phyloP scores from a whole-genome alignment of 495 filamentous ascomycete species.

The Aspergillus heteromorphus region DNA sequence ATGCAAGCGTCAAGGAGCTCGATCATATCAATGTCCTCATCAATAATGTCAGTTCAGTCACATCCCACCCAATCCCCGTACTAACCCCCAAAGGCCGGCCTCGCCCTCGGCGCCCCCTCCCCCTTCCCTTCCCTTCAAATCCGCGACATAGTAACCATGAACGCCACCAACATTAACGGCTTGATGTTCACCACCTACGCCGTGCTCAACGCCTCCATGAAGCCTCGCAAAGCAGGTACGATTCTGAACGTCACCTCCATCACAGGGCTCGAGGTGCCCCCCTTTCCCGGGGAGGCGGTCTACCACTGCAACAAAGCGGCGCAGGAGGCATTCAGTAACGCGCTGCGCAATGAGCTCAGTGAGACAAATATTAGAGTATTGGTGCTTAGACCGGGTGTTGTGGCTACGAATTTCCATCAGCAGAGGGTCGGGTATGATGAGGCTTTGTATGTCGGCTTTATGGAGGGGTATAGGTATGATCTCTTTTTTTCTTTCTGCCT shows the following conservation, averaged over 20 bases:
- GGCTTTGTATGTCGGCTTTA: slow-evolving; percentile 24
- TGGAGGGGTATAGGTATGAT: slow-evolving; percentile 28
- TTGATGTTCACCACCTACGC: slow-evolving; percentile 27
- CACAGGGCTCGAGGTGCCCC: slow-evolving; percentile 32
- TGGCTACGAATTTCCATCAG: slow-evolving; percentile 35
- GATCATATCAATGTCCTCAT: slow-evolving; percentile 31
- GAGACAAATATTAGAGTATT: slow-evolving; percentile 33
- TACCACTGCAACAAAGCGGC: slow-evolving; percentile 37
- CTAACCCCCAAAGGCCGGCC: slow-evolving; percentile 18
- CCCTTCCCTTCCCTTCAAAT: slow-evolving; percentile 23
- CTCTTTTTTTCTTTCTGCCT: not conserved
- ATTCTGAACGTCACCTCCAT: slow-evolving; percentile 35
- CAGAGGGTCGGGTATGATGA: slow-evolving; percentile 29
- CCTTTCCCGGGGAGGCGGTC: slow-evolving; percentile 31
- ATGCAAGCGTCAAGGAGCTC: slow-evolving; percentile 10
- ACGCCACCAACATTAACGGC: slow-evolving; percentile 31
- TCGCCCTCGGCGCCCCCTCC: slow-evolving; percentile 31
- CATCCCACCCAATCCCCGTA: not conserved
- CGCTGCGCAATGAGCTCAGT: slow-evolving; percentile 28
- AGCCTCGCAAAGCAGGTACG: slow-evolving; percentile 21
- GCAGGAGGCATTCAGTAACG: slow-evolving; percentile 35
- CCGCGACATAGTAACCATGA: slow-evolving; percentile 24
- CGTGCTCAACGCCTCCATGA: slow-evolving; percentile 28
- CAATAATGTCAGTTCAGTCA: slow-evolving; percentile 23
- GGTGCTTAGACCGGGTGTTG: slow-evolving; percentile 31